These are phyloP conservation scores for Neonectria punicea DNA, from an alignment of 2,329 filamentous ascomycete genomes.

Conservation along the genomic window DNA sequence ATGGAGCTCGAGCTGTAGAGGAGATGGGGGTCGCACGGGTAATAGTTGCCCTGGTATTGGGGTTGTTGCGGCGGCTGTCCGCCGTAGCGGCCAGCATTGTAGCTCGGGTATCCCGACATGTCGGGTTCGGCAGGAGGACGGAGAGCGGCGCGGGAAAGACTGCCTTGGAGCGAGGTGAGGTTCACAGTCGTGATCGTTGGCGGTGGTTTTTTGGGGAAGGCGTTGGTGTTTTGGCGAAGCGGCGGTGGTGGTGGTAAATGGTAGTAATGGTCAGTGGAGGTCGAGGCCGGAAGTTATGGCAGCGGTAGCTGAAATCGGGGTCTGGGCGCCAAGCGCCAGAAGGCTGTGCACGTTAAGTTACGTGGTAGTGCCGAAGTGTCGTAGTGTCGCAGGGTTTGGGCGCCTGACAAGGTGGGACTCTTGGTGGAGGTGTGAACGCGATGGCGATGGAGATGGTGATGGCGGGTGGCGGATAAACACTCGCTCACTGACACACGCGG, in stretches of 20 bases:
- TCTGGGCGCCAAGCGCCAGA: conserved; percentile 22
- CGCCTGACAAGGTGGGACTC: conserved; percentile 21
- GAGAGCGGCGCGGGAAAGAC: neutral
- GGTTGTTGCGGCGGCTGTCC: conserved; percentile 49
- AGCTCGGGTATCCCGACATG: conserved; percentile 73
- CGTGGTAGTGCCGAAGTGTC: conserved; percentile 16
- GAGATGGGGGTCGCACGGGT: conserved; percentile 57
- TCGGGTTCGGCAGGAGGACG: conserved; percentile 24
- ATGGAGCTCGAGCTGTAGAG: conserved; percentile 8
- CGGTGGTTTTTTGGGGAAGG: conserved; percentile 10
- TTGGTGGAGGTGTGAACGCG: neutral
- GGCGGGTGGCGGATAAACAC: neutral
- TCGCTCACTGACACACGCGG: neutral
- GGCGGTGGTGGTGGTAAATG: conserved; percentile 8
- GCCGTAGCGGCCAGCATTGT: conserved; percentile 60
- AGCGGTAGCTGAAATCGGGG: conserved; percentile 15
- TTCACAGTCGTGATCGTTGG: conserved; percentile 5
- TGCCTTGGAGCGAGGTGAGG: neutral
- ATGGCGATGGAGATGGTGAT: neutral
- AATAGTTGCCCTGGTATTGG: conserved; percentile 57
- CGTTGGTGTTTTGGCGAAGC: conserved; percentile 21
- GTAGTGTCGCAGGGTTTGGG: conserved; percentile 12
- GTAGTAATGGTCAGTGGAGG: conserved; percentile 19
- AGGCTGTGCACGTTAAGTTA: conserved; percentile 19
- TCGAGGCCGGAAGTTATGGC: conserved; percentile 24